Evolutionary conservation across 768 basidiomycete species (phyloP), one percentile per base, ranked within the genome.

Genomic region (Pisolithus marmoratus): DNA sequence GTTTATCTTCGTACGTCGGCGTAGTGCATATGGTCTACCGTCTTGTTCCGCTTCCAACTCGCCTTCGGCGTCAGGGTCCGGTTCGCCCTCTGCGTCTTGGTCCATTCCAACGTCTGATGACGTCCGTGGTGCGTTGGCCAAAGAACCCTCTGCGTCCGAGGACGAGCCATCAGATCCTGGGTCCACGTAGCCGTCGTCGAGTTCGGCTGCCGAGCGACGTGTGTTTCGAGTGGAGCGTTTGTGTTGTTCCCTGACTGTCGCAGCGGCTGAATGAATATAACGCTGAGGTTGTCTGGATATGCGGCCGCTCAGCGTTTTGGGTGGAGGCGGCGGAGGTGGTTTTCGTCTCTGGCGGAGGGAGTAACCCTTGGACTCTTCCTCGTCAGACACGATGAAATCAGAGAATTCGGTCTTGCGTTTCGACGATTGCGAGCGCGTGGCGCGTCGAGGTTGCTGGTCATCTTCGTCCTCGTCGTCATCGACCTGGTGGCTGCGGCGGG

Each of bases 1-100:
- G 62, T 91, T 90, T 58, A 92, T 82, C 48, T 58, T 78, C 41
- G 61, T 63, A 47, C 89, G 73, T 60, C 83, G 80, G 19, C 90
- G 74, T 34, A 92, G 72, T 0, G 81, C 62, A 59, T 92, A 92
- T 17, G 64, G 62, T 60, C 51, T 54, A 24, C 64, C 61, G 26
- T 73, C 74, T 22, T 70, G 67, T 43, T 76, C 76, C 15, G 68
- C 47, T 49, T 79, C 75, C 36, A 57, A 59, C 27, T 73, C 74
- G 4, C 63, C 69, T 43, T 72, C 73, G 2, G 59, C 69, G 44
- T 72, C 73, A 2, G 59, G 62, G 53, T 75, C 75, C 3, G 59
- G 67, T 55, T 78, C 77, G 0, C 58, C 67, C 34, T 70, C 73
- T 1, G 63, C 73, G 27, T 74, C 70, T 4, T 57, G 60, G 37